phyloP scores from a whole-genome alignment of 352 stramenopile species.

The Phytophthora capsici region DNA sequence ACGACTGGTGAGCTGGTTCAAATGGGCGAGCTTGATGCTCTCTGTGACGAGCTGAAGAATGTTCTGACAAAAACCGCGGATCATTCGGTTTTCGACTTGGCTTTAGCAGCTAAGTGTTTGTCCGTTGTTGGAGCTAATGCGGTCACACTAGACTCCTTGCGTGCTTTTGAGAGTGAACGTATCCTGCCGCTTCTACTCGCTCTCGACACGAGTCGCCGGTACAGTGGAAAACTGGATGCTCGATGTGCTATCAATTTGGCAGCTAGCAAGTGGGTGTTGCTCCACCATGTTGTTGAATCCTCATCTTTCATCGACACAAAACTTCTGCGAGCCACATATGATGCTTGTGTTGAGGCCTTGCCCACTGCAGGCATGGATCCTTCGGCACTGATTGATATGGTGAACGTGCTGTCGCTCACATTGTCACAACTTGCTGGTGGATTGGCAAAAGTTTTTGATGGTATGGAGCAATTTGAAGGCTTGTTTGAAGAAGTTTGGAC shows the following conservation, averaged over 20 bases:
- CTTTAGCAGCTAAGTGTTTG: constrained; percentile 46
- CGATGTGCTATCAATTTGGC: constrained; percentile 46
- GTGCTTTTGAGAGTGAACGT: constrained; percentile 39
- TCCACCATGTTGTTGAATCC: constrained; percentile 55
- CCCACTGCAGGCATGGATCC: constrained; percentile 64
- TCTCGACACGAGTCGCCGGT: constrained; percentile 40
- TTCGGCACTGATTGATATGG: constrained; percentile 65
- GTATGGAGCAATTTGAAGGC: constrained; percentile 37
- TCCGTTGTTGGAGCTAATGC: constrained; percentile 37
- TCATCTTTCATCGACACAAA: constrained; percentile 56
- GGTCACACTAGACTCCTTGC: constrained; percentile 41
- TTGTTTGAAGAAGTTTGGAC: constrained; percentile 71
- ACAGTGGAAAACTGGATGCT: constrained; percentile 38
- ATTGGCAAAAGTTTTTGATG: constrained; percentile 28
- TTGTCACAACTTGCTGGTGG: constrained; percentile 54
- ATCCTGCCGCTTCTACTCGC: constrained; percentile 48
- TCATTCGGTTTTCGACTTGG: constrained; percentile 38
- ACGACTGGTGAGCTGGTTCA: constrained; percentile 30
- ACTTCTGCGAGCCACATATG: constrained; percentile 46
- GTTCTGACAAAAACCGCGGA: constrained; percentile 10
- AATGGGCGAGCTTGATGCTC: constrained; percentile 35
- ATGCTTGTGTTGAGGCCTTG: constrained; percentile 58
- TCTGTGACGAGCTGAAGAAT: constrained; percentile 44
- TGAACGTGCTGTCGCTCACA: constrained; percentile 64
- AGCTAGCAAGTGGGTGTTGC: constrained; percentile 61